phyloP scores from a whole-genome alignment of 768 basidiomycete species.

The Trametes sanguinea region DNA sequence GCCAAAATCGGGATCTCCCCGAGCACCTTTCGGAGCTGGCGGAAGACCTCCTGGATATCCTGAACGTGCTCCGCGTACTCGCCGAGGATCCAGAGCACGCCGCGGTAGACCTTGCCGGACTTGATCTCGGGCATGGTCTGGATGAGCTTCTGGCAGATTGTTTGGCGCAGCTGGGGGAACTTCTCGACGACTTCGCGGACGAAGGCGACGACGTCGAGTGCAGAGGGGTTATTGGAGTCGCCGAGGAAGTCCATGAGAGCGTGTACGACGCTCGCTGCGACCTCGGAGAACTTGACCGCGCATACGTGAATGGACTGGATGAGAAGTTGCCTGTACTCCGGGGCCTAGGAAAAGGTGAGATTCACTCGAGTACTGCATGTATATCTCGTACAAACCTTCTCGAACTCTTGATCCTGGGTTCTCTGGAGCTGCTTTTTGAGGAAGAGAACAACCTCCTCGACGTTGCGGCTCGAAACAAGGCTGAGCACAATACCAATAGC shows the following conservation, averaged over 20 bases:
- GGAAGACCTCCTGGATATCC: conserved; percentile 74
- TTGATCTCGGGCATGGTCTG: conserved; percentile 84
- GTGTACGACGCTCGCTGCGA: conserved; percentile 93
- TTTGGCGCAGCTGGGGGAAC: conserved; percentile 81
- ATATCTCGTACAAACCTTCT: conserved; percentile 61
- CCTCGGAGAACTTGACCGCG: conserved; percentile 95
- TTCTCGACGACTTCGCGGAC: conserved; percentile 96
- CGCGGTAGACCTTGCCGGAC: conserved; percentile 95
- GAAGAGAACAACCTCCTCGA: conserved; percentile 95
- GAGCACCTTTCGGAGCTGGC: conserved; percentile 78
- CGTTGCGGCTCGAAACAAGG: conserved; percentile 92
- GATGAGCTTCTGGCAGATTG: conserved; percentile 85
- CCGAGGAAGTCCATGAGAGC: conserved; percentile 93
- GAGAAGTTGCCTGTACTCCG: conserved; percentile 93
- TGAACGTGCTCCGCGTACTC: conserved; percentile 77
- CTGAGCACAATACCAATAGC: conserved; percentile 87
- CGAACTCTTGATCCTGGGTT: conserved; percentile 89
- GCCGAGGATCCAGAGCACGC: conserved; percentile 97
- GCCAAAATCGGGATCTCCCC: conserved; percentile 98
- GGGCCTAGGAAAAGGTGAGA: conserved; percentile 52
- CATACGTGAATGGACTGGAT: conserved; percentile 97
- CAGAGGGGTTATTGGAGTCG: conserved; percentile 92
- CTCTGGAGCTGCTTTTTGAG: conserved; percentile 96
- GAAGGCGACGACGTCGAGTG: conserved; percentile 91
- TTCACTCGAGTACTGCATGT: neutral